phyloP scores from a whole-genome alignment of 192 early-diverging fungal genomes.

The Rhizophlyctis rosea region DNA sequence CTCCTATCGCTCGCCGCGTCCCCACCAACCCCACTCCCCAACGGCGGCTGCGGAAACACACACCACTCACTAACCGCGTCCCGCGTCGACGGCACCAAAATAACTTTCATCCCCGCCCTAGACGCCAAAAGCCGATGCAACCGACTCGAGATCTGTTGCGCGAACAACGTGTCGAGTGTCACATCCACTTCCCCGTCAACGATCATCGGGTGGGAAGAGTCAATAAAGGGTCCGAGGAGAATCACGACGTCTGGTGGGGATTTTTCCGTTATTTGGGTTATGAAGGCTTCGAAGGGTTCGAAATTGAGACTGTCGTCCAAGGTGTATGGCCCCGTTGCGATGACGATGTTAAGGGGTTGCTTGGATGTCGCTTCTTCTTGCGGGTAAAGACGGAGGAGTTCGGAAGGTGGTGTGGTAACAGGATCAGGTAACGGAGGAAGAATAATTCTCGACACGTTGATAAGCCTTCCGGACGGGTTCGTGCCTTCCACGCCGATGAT shows the following conservation, averaged over 20 bases:
- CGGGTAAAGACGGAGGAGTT: slow-evolving; percentile 45
- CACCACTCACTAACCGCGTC: slow-evolving; percentile 72
- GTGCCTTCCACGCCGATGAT: slow-evolving; percentile 70
- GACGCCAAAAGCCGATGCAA: slow-evolving; percentile 47
- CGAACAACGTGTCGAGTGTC: slow-evolving; percentile 48
- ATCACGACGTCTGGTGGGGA: slow-evolving; percentile 80
- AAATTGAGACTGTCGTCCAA: slow-evolving; percentile 74
- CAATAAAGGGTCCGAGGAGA: slow-evolving; percentile 60
- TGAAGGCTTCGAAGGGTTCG: slow-evolving; percentile 77
- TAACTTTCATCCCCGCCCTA: slow-evolving; percentile 15
- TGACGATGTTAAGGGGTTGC: slow-evolving; percentile 53
- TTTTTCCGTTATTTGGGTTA: slow-evolving; percentile 45
- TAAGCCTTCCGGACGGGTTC: slow-evolving; percentile 37
- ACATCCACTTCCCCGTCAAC: slow-evolving; percentile 14
- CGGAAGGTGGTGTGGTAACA: slow-evolving; percentile 40
- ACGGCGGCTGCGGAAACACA: slow-evolving; percentile 83
- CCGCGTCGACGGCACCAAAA: slow-evolving; percentile 73
- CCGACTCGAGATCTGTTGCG: slow-evolving; percentile 51
- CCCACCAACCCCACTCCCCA: slow-evolving; percentile 37
- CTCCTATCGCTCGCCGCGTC: slow-evolving; percentile 17
- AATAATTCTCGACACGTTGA: slow-evolving; percentile 32
- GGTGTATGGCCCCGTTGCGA: slow-evolving; percentile 86
- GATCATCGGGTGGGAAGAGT: slow-evolving; percentile 37
- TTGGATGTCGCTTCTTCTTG: slow-evolving; percentile 27
- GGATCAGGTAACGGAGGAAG: slow-evolving; percentile 48